Evolutionary conservation across 2,329 filamentous ascomycete species (phyloP), one percentile per base, ranked within the genome.

Genomic region (Ceratocystis cacaofunesta): DNA sequence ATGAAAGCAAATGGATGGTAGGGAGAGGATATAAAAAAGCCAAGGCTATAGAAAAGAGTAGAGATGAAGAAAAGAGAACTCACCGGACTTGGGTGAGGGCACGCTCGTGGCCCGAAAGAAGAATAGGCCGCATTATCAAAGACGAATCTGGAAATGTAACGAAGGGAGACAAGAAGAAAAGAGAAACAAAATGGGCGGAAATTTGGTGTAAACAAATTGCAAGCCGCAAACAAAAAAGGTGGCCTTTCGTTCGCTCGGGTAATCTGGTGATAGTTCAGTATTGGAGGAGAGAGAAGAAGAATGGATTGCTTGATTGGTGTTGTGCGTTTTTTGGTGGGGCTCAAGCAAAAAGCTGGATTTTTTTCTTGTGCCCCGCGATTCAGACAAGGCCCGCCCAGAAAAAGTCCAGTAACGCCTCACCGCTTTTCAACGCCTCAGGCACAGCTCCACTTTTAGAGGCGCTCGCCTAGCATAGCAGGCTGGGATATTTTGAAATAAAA

Each of bases 51-150:
- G 44, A 36, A 36, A 43, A 30, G 32, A 30, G 32, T n/a, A 52
- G 48, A 52, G 25, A 10, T 10, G 48, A 28, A 25, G 8, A 52
- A 25, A 63, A 62, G 48, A 57, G 63, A 63, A 75, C 80, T 73
- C 82, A 90, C 86, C 86, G 90, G 78, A 96, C 92, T 78, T 96
- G 91, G 75, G 90, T 96, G 78, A 96, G 84, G 78, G 91, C 90
- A 81, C 91, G 89, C 83, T 95, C 91, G 85, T 99, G 94, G 78
- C 94, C 94, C 76, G 90, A 87, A 73, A 99, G 84, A 72, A 99
- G 82, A 78, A 96, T 95, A 75, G 94, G 94, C 81, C 94, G 90
- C 94, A 99, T 99, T 69, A 78, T 90, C 79, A 76, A 74, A 71
- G 36, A 32, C 58, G 36, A 25, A 36, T 50, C 36, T 32, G 44